Percentiles rank a stretch among this genome's conserved stretches.
phyloP scores from a whole-genome alignment of 192 early-diverging fungal species.

The Cetraspora pellucida region DNA sequence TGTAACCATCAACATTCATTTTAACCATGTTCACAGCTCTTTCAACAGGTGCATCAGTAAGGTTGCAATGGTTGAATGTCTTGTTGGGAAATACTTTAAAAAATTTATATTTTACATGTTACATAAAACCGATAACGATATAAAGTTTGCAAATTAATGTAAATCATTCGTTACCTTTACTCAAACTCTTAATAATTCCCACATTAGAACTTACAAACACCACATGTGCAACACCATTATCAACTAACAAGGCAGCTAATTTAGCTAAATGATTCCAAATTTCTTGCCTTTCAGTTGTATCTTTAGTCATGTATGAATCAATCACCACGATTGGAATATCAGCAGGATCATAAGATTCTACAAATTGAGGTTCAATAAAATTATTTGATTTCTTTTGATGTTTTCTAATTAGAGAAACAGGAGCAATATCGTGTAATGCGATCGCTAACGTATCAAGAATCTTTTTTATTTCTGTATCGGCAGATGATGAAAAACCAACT shows the following conservation, averaged over 20 bases:
- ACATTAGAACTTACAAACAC: conserved; percentile 83
- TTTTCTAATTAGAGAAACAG: conserved; percentile 30
- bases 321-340: conserved; percentile 89
- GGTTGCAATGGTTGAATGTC: conserved; percentile 64
- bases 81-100: conserved; percentile 64
- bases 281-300: conserved; percentile 58
- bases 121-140: neutral
- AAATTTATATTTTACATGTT: neutral
- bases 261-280: conserved; percentile 78
- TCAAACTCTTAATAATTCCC: conserved; percentile 64
- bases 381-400: neutral
- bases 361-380: neutral
- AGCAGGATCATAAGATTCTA: conserved; percentile 43
- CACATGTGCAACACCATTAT: conserved; percentile 88
- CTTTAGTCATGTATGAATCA: conserved; percentile 80
- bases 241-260: conserved; percentile 80
- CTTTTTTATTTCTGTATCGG: conserved; percentile 79
- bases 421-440: conserved; percentile 58
- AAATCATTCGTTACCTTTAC: conserved; percentile 56
- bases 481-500: conserved; percentile 72
- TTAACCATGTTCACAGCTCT: conserved; percentile 63
- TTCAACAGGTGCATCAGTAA: conserved; percentile 73
- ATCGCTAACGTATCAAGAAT: conserved; percentile 84
- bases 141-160: neutral
- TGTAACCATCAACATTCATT: conserved; percentile 45